Percentiles rank a stretch among this genome's conserved stretches.
phyloP scores from a whole-genome alignment of 164 flowering plant species.

The Dillenia turbinata region DNA sequence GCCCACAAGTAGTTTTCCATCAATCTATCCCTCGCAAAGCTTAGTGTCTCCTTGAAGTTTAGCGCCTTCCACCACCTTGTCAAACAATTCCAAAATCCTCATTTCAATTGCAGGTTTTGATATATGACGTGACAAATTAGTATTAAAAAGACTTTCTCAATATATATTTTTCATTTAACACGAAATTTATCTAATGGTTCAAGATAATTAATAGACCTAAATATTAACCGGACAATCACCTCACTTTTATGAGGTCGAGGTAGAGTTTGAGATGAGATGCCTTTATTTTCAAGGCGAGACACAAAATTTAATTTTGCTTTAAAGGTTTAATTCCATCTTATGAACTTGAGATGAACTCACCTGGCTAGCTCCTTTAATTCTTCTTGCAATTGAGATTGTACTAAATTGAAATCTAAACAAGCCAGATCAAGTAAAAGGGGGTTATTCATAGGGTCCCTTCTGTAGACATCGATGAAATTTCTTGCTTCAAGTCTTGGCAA shows the following conservation, averaged over 20 bases:
- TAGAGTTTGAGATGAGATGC: too few species aligned
- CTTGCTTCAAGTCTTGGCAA: slow-evolving; percentile 19
- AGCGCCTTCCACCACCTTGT: slow-evolving; percentile 29
- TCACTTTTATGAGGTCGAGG: too few species aligned
- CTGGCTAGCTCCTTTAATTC: slow-evolving; percentile 18
- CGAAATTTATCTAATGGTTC: not conserved
- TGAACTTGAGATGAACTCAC: slow-evolving; percentile 3
- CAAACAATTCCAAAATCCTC: not conserved
- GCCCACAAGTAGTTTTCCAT: slow-evolving; percentile 28
- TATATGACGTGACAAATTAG: too few species aligned
- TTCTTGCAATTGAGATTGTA: slow-evolving; percentile 20
- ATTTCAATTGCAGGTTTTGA: too few species aligned
- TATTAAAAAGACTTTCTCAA: too few species aligned
- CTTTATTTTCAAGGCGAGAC: too few species aligned
- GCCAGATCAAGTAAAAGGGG: slow-evolving; percentile 17
- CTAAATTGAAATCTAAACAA: slow-evolving; percentile 24
- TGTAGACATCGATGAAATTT: slow-evolving; percentile 13
- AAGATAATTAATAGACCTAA: not conserved
- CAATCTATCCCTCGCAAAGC: slow-evolving; percentile 27
- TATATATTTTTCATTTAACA: not conserved
- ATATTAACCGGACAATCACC: too few species aligned
- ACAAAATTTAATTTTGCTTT: too few species aligned
- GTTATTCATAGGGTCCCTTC: not conserved
- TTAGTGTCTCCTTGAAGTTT: slow-evolving; percentile 6
- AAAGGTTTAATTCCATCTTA: too few species aligned